phyloP scores from a whole-genome alignment of 306 rosid genomes.

The Sicyos baderoa region DNA sequence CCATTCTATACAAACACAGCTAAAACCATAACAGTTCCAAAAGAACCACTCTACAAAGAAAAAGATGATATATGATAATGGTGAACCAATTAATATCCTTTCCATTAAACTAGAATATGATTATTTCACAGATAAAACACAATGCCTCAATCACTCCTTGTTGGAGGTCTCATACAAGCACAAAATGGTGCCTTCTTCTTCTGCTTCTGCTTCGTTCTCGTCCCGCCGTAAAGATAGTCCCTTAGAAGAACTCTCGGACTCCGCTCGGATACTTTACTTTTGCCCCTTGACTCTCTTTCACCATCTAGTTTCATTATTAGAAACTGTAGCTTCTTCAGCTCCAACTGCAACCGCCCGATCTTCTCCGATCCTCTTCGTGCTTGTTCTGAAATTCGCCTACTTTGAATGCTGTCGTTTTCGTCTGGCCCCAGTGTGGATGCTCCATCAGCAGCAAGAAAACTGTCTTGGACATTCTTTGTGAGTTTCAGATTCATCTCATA shows the following conservation, averaged over 20 bases:
- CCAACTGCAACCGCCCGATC: slow-evolving; percentile 75
- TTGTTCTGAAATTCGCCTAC: slow-evolving; percentile 61
- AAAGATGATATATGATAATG: slow-evolving; percentile 26
- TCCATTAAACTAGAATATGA: slow-evolving; percentile 28
- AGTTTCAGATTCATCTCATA: slow-evolving; percentile 48
- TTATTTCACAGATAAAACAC: slow-evolving; percentile 19
- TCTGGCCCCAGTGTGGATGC: slow-evolving; percentile 30
- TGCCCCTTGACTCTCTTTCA: slow-evolving; percentile 46
- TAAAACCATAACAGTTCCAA: neutral
- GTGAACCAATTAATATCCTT: slow-evolving; percentile 30
- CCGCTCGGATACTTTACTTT: slow-evolving; percentile 44
- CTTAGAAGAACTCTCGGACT: slow-evolving; percentile 60
- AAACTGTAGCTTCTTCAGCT: slow-evolving; percentile 79
- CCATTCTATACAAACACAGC: slow-evolving; percentile 18
- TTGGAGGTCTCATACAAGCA: slow-evolving; percentile 71
- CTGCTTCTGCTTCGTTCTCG: slow-evolving; percentile 32
- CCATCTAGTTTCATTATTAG: slow-evolving; percentile 67
- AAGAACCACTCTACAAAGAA: slow-evolving; percentile 18
- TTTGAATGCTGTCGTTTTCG: slow-evolving; percentile 52
- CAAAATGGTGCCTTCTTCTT: slow-evolving; percentile 57
- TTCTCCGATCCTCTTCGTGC: slow-evolving; percentile 69
- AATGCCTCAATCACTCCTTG: slow-evolving; percentile 50
- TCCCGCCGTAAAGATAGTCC: slow-evolving; percentile 69
- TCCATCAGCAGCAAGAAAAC: slow-evolving; percentile 34
- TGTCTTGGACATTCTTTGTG: slow-evolving; percentile 51